Base-by-base conservation (phyloP, 164 flowering plant species). In the Nymphaea thermarum region DNA sequence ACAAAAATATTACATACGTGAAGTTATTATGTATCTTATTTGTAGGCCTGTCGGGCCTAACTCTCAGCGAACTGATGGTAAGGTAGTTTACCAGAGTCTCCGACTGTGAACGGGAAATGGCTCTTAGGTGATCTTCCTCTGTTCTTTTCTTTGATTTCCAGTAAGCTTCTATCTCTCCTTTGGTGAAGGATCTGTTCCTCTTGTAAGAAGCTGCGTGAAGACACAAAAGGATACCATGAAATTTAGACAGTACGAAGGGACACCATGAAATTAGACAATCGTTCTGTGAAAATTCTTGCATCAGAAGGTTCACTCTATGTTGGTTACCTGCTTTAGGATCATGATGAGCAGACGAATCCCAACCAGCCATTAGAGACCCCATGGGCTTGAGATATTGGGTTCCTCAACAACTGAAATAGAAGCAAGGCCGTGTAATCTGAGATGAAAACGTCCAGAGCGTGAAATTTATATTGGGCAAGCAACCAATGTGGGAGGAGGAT, bases 351-450 rank as follows among this genome's bases (percentile, higher is more conserved):
- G 68, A 83, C 8, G 92, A 79, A 66, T 83, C 83, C 96, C 96
- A 90, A 65, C 94, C 96, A 44, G 86, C 82, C 86, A 89, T 81
- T 70, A 89, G 75, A 75, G 96, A 89, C 76, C 95, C 95, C 95
- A 87, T 89, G 59, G 4, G 41, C 18, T 4, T 12, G 14, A 36
- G 42, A 44, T 18, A 16, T 60, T 15, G 5, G 5, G 55, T 47
- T 47, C 12, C 55, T 12, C 5, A 12, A 2, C 7, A 7, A 4
- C 55, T 2, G 55, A 47, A 47, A 47, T 12, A 47, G 55, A 2
- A 12, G 12, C 11, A 4, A 12, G 7, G 7, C 55, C 3, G 2
- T 7, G 7, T 47, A 12, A 12, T 47, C 11, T 6, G 55, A 6
- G 55, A 6, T 6, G 4, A 6, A 12, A 47, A 47, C 7, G 11